These are phyloP conservation scores for Phytophthora melonis DNA, from an alignment of 352 stramenopile species.

Conservation along the genomic window DNA sequence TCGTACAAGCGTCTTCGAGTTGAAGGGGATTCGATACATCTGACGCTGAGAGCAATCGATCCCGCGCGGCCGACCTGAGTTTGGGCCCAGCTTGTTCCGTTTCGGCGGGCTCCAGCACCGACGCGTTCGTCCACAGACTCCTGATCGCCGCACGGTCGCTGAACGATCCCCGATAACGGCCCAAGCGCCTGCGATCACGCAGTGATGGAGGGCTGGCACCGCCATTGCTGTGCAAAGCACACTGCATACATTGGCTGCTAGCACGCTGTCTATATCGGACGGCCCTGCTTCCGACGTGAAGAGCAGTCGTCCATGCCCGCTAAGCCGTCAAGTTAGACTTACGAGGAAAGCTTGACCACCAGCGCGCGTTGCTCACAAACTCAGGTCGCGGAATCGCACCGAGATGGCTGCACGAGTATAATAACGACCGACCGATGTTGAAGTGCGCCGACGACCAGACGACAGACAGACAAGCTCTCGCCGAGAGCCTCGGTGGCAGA, in stretches of 20 bases:
- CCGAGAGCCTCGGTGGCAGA: background rate
- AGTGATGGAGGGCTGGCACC: background rate
- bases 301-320: background rate
- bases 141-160: constrained; percentile 7
- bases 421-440: background rate
- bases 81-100: background rate
- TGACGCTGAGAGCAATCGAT: background rate
- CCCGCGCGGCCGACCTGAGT: background rate
- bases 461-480: background rate
- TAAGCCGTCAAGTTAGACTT: background rate
- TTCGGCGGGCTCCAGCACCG: background rate
- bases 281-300: background rate
- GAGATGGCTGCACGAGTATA: constrained; percentile 7
- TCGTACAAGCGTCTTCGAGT: background rate
- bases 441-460: background rate
- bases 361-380: background rate
- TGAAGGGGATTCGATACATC: background rate
- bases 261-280: background rate
- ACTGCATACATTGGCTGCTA: background rate
- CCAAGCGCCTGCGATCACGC: background rate
- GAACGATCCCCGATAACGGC: constrained; percentile 11
- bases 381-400: constrained; percentile 1
- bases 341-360: background rate
- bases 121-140: constrained; percentile 16
- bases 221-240: background rate